These are phyloP conservation scores for Ophiostoma sp. DNA, from an alignment of 2,329 filamentous ascomycete species.

Conservation along the genomic window DNA sequence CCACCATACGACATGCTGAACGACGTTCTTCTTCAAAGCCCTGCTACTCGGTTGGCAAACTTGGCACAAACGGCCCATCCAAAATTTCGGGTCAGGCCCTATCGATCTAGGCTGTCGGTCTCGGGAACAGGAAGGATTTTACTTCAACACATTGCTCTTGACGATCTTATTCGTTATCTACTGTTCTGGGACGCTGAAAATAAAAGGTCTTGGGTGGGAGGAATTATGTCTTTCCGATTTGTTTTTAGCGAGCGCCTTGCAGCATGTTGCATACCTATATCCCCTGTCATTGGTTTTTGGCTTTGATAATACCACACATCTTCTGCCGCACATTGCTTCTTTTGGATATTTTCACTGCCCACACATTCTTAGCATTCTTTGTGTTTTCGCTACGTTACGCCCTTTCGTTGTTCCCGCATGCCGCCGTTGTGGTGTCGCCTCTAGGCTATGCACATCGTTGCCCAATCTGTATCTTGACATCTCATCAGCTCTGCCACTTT, in stretches of 20 bases:
- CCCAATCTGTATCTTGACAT: background rate
- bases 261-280: background rate
- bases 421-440: background rate
- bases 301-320: constrained; percentile 1
- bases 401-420: constrained; percentile 4
- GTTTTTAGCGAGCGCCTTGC: background rate
- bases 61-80: background rate
- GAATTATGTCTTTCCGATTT: background rate
- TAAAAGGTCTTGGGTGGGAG: background rate
- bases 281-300: background rate
- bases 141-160: background rate
- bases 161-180: background rate
- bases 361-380: background rate
- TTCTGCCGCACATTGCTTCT: background rate
- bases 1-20: background rate
- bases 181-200: background rate
- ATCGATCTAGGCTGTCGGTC: constrained; percentile 4
- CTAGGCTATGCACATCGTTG: background rate
- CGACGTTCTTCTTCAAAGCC: background rate
- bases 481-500: too few species aligned
- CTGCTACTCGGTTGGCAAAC: background rate
- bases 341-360: background rate
- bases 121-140: background rate
- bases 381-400: background rate
- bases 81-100: background rate